Conservation (phyloP, 805 yeast genomes). For the Monosporozyma solicola region DNA sequence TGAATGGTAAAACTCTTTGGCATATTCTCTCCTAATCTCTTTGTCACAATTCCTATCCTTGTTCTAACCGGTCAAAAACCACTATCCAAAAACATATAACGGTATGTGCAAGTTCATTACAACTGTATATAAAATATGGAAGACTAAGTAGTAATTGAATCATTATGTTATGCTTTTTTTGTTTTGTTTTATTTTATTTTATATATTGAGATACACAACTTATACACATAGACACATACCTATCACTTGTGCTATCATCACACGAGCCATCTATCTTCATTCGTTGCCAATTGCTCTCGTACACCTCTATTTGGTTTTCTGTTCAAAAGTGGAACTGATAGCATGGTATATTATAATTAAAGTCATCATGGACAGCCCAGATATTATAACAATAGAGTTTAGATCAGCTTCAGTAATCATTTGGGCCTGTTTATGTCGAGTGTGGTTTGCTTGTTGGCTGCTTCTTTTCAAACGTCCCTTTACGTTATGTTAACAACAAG, state of each 20-base stretch:
- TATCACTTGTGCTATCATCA: not conserved
- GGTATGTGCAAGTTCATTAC: too few relatives aligned
- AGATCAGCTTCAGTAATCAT: conserved; percentile 85
- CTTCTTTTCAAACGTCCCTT: not conserved
- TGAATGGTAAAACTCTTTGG: too few relatives aligned
- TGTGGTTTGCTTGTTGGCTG: not conserved
- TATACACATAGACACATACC: not conserved
- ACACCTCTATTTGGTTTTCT: not conserved
- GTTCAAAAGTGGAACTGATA: conserved; percentile 39
- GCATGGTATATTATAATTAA: conserved; percentile 68
- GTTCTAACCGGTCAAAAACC: too few relatives aligned
- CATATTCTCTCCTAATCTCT: too few relatives aligned
- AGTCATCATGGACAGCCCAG: conserved; percentile 64
- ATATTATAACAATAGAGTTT: conserved; percentile 58
- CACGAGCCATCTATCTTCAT: not conserved
- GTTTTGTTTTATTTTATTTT: not conserved
- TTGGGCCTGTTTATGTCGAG: not conserved
- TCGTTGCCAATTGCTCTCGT: not conserved
- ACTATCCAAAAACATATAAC: too few relatives aligned
- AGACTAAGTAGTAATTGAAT: not conserved
- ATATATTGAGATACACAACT: not conserved
- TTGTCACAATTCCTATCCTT: too few relatives aligned
- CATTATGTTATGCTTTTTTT: not conserved
- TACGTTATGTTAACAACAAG: not conserved
- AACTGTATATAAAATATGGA: too few relatives aligned